phyloP scores from a whole-genome alignment of 441 rosid genomes.

The Omphalea diandra region DNA sequence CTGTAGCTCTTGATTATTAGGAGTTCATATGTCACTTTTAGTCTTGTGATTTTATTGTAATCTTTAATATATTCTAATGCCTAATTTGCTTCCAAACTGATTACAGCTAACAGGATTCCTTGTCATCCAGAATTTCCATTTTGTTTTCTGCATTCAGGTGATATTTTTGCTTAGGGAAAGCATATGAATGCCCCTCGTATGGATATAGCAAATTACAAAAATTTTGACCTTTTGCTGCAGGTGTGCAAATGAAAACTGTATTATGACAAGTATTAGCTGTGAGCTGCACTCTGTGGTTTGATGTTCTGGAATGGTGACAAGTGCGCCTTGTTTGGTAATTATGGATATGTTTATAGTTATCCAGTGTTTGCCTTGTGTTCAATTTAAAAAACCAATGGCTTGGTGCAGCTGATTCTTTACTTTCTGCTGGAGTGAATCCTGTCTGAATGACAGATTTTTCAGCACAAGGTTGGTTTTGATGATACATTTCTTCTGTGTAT shows the following conservation, averaged over 20 bases:
- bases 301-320: not conserved
- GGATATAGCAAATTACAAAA: not conserved
- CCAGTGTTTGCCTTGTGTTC: not conserved
- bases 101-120: not conserved
- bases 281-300: not conserved
- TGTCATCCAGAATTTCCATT: not conserved
- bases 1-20: no score
- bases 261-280: not conserved
- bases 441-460: slow-evolving; percentile 4
- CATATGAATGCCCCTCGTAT: not conserved
- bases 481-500: slow-evolving; percentile 10
- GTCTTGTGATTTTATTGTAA: no score
- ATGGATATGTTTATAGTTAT: not conserved
- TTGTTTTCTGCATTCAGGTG: not conserved
- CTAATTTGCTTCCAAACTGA: not conserved
- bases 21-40: not conserved
- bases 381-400: not conserved
- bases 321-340: not conserved
- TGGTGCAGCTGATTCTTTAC: not conserved
- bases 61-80: no score
- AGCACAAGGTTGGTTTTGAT: slow-evolving; percentile 19
- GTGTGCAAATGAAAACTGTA: not conserved
- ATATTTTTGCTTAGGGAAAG: not conserved
- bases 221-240: slow-evolving; percentile 4
- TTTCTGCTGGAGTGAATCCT: not conserved